phyloP scores from a whole-genome alignment of 805 yeast genomes.

The Gaillardinia entomophila region DNA sequence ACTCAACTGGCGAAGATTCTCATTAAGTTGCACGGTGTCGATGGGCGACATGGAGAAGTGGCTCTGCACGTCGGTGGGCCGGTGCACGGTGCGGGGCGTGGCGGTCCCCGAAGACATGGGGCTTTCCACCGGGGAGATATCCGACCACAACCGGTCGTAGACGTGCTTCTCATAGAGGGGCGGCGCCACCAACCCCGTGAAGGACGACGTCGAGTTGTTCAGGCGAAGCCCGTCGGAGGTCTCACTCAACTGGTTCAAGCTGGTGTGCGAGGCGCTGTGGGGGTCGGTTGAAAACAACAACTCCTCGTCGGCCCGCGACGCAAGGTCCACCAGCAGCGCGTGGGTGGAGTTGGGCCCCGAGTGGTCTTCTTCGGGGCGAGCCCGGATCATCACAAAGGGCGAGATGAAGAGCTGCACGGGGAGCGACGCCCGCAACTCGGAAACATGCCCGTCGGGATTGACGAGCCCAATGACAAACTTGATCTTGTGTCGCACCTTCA shows the following conservation, averaged over 20 bases:
- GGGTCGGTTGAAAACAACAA: constrained; percentile 20
- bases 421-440: constrained; percentile 85
- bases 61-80: constrained; percentile 9
- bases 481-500: constrained; percentile 84
- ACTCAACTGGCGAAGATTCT: constrained; percentile 47
- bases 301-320: constrained; percentile 21
- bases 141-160: constrained; percentile 75
- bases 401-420: constrained; percentile 72
- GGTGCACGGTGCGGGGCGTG: constrained; percentile 23
- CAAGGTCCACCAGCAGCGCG: not conserved
- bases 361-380: constrained; percentile 24
- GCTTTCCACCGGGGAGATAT: constrained; percentile 46
- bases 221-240: constrained; percentile 8
- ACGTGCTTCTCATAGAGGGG: constrained; percentile 80
- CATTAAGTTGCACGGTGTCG: constrained; percentile 39
- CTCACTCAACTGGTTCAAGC: constrained; percentile 15
- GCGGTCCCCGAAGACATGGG: constrained; percentile 39
- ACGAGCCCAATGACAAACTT: constrained; percentile 72
- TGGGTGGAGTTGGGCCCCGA: not conserved
- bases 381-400: constrained; percentile 74
- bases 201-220: constrained; percentile 23
- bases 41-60: constrained; percentile 33
- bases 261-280: constrained; percentile 13
- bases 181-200: constrained; percentile 61
- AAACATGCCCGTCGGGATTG: constrained; percentile 89